Conservation (phyloP, 192 early-diverging fungal genomes). For the Backusella tarrabulga region DNA sequence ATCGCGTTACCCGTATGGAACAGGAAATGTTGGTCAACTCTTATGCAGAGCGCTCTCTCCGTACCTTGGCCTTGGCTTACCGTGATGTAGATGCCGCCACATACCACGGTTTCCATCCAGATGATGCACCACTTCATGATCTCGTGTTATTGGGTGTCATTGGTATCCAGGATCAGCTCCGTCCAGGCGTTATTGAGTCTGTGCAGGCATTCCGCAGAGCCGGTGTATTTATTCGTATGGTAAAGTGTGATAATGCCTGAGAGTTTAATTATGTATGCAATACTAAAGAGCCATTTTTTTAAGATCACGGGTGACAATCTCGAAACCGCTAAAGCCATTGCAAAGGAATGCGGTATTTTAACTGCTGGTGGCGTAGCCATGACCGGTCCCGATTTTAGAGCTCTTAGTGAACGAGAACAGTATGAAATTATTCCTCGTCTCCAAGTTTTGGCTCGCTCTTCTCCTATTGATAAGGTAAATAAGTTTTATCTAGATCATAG, state of each 20-base stretch:
- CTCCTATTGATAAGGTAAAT: constrained; percentile 75
- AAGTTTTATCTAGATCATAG: too few species aligned
- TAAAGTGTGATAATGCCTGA: not conserved
- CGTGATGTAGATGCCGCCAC: constrained; percentile 61
- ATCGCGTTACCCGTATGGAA: constrained; percentile 37
- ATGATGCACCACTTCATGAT: constrained; percentile 49
- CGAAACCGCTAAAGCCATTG: constrained; percentile 90
- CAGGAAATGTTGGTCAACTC: constrained; percentile 51
- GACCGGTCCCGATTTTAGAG: constrained; percentile 79
- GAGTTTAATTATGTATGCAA: not conserved
- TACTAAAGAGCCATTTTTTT: not conserved
- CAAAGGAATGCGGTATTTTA: constrained; percentile 81
- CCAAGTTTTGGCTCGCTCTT: constrained; percentile 85
- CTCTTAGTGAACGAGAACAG: constrained; percentile 63
- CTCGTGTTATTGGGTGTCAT: constrained; percentile 71
- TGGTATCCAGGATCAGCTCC: constrained; percentile 88
- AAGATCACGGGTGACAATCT: constrained; percentile 75
- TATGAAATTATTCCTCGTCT: constrained; percentile 63
- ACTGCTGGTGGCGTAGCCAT: constrained; percentile 72
- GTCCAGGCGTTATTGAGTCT: constrained; percentile 76
- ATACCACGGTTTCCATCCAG: constrained; percentile 36
- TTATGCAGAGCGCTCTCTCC: constrained; percentile 68
- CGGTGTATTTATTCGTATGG: constrained; percentile 88
- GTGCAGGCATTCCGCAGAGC: constrained; percentile 75
- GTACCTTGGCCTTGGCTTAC: constrained; percentile 73